phyloP scores from a whole-genome alignment of 306 rosid genomes.

The Sechiopsis laciniata region DNA sequence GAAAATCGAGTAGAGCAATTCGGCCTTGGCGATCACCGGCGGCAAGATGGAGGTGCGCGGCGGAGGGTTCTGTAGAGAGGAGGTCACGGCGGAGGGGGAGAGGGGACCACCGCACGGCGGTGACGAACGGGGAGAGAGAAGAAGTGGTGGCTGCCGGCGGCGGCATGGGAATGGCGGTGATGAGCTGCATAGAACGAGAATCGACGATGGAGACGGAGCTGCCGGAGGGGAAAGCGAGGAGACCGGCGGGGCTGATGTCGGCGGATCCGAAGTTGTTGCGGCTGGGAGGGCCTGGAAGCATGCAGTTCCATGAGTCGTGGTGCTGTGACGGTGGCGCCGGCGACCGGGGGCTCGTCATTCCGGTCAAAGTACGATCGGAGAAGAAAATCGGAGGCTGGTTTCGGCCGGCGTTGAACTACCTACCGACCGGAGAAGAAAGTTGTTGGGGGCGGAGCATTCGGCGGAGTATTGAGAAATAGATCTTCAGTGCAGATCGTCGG shows the following conservation, averaged over 20 bases:
- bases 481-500: neutral
- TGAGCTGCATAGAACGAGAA: constrained; percentile 70
- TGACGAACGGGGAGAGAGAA: constrained; percentile 70
- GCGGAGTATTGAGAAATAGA: neutral
- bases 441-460: neutral
- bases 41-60: constrained; percentile 82
- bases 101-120: constrained; percentile 85
- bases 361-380: constrained; percentile 3
- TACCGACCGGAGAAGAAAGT: neutral
- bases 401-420: neutral
- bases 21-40: constrained; percentile 90
- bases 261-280: constrained; percentile 91
- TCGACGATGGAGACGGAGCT: constrained; percentile 81
- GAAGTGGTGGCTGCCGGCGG: constrained; percentile 40
- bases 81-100: constrained; percentile 71
- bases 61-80: constrained; percentile 71
- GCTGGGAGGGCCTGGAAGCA: constrained; percentile 89
- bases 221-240: constrained; percentile 80
- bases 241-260: constrained; percentile 70
- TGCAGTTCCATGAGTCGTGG: constrained; percentile 64
- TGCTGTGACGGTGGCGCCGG: constrained; percentile 1
- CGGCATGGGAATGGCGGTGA: constrained; percentile 66
- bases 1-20: constrained; percentile 72
- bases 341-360: constrained; percentile 20
- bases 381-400: neutral